A percentile compares a stretch with the other conserved stretches of the same genome.
phyloP scores from a whole-genome alignment of 2,329 filamentous ascomycete genomes.

The Emmonsia crescens region DNA sequence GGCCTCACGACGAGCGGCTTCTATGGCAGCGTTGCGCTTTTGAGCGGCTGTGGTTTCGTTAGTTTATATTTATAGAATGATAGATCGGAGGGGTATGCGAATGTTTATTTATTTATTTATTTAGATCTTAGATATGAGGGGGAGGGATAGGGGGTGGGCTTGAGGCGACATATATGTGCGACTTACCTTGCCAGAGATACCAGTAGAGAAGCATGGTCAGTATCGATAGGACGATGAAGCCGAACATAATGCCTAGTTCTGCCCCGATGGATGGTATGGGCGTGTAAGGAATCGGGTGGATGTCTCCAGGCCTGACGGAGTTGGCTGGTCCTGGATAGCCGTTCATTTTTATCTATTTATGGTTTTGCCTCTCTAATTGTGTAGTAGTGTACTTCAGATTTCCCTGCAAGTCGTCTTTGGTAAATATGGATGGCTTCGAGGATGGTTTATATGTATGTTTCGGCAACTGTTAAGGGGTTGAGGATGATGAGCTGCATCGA shows the following conservation, averaged over 20 bases:
- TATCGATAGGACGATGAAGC: constrained; percentile 24
- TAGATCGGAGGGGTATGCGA: background rate
- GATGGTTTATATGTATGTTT: background rate
- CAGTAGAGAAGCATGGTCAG: constrained; percentile 10
- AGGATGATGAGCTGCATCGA: background rate
- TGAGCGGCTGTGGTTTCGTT: constrained; percentile 13
- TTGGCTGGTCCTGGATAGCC: background rate
- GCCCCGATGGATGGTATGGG: constrained; percentile 22
- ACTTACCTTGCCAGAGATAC: constrained; percentile 6
- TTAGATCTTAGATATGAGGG: too few species aligned
- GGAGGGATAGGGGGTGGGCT: background rate
- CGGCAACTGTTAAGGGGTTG: background rate
- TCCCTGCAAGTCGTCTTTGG: background rate
- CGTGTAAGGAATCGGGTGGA: constrained; percentile 13
- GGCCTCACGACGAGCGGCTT: constrained; percentile 24
- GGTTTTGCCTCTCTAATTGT: background rate
- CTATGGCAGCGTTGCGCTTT: constrained; percentile 18
- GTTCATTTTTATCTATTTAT: constrained; percentile 1
- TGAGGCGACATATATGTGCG: background rate
- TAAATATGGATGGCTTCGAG: background rate
- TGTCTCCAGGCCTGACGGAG: background rate
- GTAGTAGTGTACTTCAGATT: background rate
- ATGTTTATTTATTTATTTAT: background rate
- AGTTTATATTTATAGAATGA: background rate
- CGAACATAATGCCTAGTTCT: constrained; percentile 31